Base-by-base conservation (phyloP, 768 basidiomycete genomes). In the Lentinula guzmanii region DNA sequence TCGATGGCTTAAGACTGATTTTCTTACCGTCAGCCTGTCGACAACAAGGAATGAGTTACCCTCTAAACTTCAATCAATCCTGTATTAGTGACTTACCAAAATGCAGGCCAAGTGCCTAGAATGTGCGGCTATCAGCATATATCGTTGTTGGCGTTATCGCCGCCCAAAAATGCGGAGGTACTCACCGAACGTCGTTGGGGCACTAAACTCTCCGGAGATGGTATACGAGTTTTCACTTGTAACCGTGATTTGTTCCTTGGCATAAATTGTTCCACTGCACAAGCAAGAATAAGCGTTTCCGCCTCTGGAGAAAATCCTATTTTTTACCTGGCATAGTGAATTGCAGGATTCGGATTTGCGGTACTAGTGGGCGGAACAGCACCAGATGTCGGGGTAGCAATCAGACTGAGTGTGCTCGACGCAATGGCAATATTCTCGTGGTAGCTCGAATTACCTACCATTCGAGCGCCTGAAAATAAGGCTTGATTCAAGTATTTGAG, bases 91-190 rank as follows among this genome's bases (percentile, higher is more conserved):
- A 43, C 63, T 65, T 56, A 75, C 76, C 78, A 79, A 62, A 79
- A 79, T 11, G 78, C 78, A 53, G 78, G 78, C 78, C 78, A 79
- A 1, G 77, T 78, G 42, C 76, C 56, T 58, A 9, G 6, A 15
- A 8, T 16, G n/a, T 9, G 18, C 37, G 5, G 24, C n/a, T 13
- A 35, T 34, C 34, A 52, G 15, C n/a, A 4, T 43, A 43, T 13
- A 15, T 43, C 11, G 4, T 6, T 43, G 16, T 16, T 16, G 16
- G 16, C 5, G 15, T 41, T 41, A 13, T 41, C 39, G 15, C 39
- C 39, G 39, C 10, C 1, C n/a, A 2, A n/a, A 1, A 28, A 28
- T 28, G 28, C 5, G 1, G 24, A 10, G 3, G 45, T 16, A 35
- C 42, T 21, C 13, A 16, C 68, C 78, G 28, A 48, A 62, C 1